Conservation (phyloP, 2,329 filamentous ascomycete species). For the Thielaviopsis ethacetica region DNA sequence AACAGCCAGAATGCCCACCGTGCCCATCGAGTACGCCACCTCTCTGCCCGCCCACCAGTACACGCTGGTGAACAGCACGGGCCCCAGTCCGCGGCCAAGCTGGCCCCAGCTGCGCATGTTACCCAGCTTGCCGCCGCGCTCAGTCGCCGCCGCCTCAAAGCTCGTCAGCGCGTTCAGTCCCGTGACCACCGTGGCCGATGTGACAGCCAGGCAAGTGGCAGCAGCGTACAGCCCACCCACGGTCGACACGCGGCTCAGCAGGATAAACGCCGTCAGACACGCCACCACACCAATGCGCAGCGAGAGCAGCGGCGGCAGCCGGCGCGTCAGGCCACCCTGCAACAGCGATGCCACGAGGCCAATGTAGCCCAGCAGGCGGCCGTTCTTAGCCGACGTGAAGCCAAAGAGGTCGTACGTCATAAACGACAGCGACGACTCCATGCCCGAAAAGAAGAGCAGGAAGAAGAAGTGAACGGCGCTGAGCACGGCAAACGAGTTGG, state of each 20-base stretch:
- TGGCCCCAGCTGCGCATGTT: constrained; percentile 72
- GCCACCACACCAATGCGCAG: constrained; percentile 65
- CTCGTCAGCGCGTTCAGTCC: constrained; percentile 82
- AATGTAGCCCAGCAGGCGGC: constrained; percentile 74
- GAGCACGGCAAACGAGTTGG: constrained; percentile 69
- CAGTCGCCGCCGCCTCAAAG: constrained; percentile 65
- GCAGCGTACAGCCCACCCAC: constrained; percentile 62
- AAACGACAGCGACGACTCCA: constrained; percentile 95
- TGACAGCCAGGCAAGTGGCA: constrained; percentile 70
- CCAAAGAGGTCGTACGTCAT: constrained; percentile 92
- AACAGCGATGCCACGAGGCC: constrained; percentile 83
- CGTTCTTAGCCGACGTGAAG: constrained; percentile 65
- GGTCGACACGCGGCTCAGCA: constrained; percentile 55
- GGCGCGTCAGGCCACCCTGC: constrained; percentile 79
- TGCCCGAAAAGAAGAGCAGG: constrained; percentile 90
- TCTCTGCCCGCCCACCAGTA: constrained; percentile 98
- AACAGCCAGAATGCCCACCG: constrained; percentile 63
- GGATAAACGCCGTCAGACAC: constrained; percentile 63
- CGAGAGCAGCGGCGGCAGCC: constrained; percentile 63
- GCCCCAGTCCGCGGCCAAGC: constrained; percentile 71
- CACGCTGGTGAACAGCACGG: constrained; percentile 78
- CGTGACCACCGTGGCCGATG: constrained; percentile 87
- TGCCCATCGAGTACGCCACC: constrained; percentile 67
- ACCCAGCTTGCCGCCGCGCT: constrained; percentile 76
- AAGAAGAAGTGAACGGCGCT: constrained; percentile 81